A percentile compares a stretch with the other conserved stretches of the same genome.
Evolutionary conservation across 164 flowering plant genomes (phyloP).

Genomic region (Buxus sempervirens): DNA sequence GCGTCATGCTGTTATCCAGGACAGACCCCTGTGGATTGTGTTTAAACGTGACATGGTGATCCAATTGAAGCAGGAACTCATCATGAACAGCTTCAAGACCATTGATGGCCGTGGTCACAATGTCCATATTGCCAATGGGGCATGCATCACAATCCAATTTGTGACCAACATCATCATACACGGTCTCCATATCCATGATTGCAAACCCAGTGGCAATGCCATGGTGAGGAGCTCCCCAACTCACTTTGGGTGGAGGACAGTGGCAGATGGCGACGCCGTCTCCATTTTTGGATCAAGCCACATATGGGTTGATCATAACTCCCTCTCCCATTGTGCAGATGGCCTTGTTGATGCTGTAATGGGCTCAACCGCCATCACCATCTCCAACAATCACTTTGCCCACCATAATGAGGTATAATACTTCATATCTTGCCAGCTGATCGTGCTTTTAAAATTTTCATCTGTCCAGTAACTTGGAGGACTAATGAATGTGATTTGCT

Average conservation of each 20-base stretch:
- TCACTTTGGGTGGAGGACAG: slow-evolving; percentile 47
- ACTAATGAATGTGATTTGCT: not conserved
- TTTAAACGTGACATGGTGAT: slow-evolving; percentile 48
- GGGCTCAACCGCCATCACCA: slow-evolving; percentile 95
- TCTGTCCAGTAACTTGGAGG: not conserved
- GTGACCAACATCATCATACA: slow-evolving; percentile 43
- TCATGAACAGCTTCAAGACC: slow-evolving; percentile 53
- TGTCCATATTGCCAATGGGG: slow-evolving; percentile 46
- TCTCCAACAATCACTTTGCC: slow-evolving; percentile 83
- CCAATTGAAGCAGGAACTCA: slow-evolving; percentile 39
- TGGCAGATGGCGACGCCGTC: slow-evolving; percentile 65
- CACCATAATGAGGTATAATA: slow-evolving; percentile 97
- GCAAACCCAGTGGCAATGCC: slow-evolving; percentile 49
- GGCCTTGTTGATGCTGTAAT: slow-evolving; percentile 95
- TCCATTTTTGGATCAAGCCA: slow-evolving; percentile 92
- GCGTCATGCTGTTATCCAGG: slow-evolving; percentile 94
- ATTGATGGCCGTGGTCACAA: slow-evolving; percentile 42
- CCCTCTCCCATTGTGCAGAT: slow-evolving; percentile 86
- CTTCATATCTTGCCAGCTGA: not conserved
- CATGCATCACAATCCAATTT: slow-evolving; percentile 43
- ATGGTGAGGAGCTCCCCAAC: slow-evolving; percentile 42
- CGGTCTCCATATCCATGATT: slow-evolving; percentile 43
- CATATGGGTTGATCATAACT: slow-evolving; percentile 92
- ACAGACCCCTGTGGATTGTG: slow-evolving; percentile 62
- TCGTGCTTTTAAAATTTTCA: not conserved